A percentile compares a stretch with the other conserved stretches of the same genome.
These are phyloP conservation scores for Corchorus capsularis DNA, from an alignment of 345 rosid species.

Conservation along the genomic window DNA sequence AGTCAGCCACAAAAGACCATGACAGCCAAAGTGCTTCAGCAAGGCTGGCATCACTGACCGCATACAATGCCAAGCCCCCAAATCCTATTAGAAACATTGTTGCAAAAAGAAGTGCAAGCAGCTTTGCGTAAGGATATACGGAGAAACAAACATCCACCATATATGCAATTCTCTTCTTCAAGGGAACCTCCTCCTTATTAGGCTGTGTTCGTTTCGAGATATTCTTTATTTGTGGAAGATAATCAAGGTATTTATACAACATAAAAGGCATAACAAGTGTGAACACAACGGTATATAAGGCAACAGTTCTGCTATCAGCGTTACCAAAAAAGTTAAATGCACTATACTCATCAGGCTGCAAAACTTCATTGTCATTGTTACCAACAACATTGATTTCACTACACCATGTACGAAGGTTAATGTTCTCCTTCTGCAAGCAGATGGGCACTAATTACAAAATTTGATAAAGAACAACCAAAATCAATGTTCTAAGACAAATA, in stretches of 20 bases:
- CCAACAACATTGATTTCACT: slow-evolving; percentile 32
- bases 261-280: slow-evolving; percentile 64
- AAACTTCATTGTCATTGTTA: slow-evolving; percentile 32
- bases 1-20: slow-evolving; percentile 92
- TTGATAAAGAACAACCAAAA: neutral
- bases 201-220: slow-evolving; percentile 46
- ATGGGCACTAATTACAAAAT: neutral
- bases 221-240: slow-evolving; percentile 60
- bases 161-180: slow-evolving; percentile 91
- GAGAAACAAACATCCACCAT: slow-evolving; percentile 89
- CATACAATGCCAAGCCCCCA: slow-evolving; percentile 84
- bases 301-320: slow-evolving; percentile 58
- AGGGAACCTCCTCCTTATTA: slow-evolving; percentile 70
- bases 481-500: neutral
- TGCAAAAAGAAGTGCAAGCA: slow-evolving; percentile 84
- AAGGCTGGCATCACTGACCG: slow-evolving; percentile 77
- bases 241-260: slow-evolving; percentile 69
- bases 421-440: slow-evolving; percentile 68
- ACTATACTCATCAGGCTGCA: slow-evolving; percentile 33
- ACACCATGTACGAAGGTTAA: slow-evolving; percentile 48
- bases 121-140: slow-evolving; percentile 85
- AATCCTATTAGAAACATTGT: slow-evolving; percentile 76
- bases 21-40: slow-evolving; percentile 92
- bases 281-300: slow-evolving; percentile 56
- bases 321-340: slow-evolving; percentile 34